Conservation (phyloP, 768 basidiomycete species). For the Suillus clintonianus region DNA sequence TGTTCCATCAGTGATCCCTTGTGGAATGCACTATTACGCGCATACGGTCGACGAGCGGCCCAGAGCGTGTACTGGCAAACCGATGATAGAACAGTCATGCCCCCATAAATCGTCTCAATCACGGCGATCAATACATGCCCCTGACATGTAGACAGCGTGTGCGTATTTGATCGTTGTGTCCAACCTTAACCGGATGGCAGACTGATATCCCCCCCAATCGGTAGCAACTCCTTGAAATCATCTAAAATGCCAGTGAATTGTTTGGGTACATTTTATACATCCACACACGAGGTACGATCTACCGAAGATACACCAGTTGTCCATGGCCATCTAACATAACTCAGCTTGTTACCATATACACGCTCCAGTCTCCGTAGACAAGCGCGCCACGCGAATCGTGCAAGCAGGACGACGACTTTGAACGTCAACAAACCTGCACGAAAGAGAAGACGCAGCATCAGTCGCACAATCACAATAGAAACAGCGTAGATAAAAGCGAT, state of each 20-base stretch:
- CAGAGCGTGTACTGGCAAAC: neutral
- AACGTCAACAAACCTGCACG: constrained; percentile 1
- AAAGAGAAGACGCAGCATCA: neutral
- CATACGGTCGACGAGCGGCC: neutral
- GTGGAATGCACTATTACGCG: neutral
- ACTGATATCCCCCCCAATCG: neutral
- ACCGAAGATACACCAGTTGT: neutral
- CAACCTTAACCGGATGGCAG: neutral
- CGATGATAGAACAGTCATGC: neutral
- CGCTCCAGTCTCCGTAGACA: neutral
- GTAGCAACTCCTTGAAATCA: neutral
- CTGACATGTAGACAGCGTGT: neutral
- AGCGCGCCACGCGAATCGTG: neutral
- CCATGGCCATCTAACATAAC: neutral
- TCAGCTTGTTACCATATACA: neutral
- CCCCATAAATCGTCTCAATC: neutral
- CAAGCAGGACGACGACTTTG: neutral
- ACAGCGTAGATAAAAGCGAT: neutral
- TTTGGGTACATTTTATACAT: neutral
- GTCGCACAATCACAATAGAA: neutral
- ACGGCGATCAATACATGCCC: no score
- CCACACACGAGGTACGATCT: neutral
- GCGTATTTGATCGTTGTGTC: no score
- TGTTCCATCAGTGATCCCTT: neutral
- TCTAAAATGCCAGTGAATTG: neutral